These are phyloP conservation scores for Echites panduratus DNA, from an alignment of 257 asterid genomes.

Conservation along the genomic window DNA sequence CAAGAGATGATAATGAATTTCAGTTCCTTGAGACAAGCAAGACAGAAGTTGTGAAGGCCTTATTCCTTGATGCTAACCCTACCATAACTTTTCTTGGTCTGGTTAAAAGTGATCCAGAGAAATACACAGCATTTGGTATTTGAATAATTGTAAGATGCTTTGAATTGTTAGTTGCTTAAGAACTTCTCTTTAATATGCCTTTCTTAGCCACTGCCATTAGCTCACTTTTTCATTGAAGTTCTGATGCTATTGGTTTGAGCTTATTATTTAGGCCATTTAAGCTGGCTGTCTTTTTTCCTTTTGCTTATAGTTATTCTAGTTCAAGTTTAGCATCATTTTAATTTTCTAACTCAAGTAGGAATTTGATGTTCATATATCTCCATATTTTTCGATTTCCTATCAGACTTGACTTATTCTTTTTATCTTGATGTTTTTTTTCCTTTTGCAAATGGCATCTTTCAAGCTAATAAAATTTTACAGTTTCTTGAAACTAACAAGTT, in stretches of 20 bases:
- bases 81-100: constrained; percentile 59
- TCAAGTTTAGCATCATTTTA: too few relatives aligned
- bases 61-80: constrained; percentile 44
- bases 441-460: constrained; percentile 54
- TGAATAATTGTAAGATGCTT: constrained; percentile 10
- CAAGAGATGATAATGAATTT: constrained; percentile 64
- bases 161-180: background rate
- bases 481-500: constrained; percentile 73
- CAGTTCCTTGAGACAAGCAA: constrained; percentile 81
- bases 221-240: background rate
- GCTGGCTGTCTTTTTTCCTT: too few relatives aligned
- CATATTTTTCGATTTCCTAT: background rate
- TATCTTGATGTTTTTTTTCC: background rate
- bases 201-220: background rate
- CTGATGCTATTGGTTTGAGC: background rate
- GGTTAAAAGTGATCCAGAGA: constrained; percentile 82
- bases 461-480: constrained; percentile 44
- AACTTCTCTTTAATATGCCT: background rate
- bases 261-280: background rate
- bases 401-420: background rate
- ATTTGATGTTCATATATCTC: background rate
- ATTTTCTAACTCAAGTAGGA: background rate
- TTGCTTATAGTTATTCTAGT: too few relatives aligned
- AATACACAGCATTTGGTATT: constrained; percentile 63
- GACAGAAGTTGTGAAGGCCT: constrained; percentile 50